Percentiles rank a stretch among this genome's conserved stretches.
Evolutionary conservation across 345 rosid species (phyloP).

Genomic region (Syzygium aromaticum): DNA sequence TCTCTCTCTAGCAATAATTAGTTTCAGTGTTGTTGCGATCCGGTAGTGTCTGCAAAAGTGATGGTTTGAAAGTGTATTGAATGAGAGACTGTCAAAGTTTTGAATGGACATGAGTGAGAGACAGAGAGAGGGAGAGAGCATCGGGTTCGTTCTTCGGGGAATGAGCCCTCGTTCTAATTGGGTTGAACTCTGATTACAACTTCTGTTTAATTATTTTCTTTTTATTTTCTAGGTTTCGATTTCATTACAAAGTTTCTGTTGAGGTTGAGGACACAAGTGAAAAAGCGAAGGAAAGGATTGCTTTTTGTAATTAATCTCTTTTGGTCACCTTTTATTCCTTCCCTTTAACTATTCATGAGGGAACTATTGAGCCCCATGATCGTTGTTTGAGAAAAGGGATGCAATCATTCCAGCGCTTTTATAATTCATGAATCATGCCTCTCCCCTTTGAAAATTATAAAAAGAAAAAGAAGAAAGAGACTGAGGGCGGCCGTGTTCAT

Average conservation of each 20-base stretch:
- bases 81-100: conserved; percentile 31
- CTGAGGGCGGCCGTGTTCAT: not conserved
- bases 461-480: not conserved
- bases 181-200: not conserved
- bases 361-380: not conserved
- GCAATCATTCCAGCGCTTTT: not conserved
- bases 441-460: not conserved
- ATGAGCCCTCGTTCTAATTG: not conserved
- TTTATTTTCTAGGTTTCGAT: not conserved
- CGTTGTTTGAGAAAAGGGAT: not conserved
- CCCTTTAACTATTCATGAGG: not conserved
- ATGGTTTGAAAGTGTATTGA: conserved; percentile 41
- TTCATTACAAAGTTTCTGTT: not conserved
- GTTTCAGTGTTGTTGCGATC: conserved; percentile 37
- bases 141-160: not conserved
- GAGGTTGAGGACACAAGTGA: too few species aligned
- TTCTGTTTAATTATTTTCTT: not conserved
- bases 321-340: not conserved
- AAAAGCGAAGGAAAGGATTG: not conserved
- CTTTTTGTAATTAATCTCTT: not conserved
- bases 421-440: not conserved
- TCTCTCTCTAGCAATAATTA: conserved; percentile 26
- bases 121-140: not conserved
- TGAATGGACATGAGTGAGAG: conserved; percentile 3
- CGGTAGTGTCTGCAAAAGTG: conserved; percentile 54